phyloP scores from a whole-genome alignment of 768 basidiomycete species.

The Coprinopsis strossmayeri region DNA sequence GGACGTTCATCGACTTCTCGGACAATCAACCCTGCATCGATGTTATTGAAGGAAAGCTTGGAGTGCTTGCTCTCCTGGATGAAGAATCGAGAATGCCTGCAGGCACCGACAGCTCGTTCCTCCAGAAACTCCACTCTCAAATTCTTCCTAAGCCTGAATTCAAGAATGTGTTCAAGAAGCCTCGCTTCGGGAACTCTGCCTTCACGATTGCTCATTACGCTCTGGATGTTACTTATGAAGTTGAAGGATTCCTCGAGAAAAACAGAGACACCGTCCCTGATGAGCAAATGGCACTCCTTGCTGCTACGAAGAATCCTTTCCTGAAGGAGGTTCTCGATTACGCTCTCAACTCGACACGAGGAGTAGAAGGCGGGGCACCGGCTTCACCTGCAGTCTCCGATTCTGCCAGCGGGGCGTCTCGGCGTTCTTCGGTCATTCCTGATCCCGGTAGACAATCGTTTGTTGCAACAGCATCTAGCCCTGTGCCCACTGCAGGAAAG shows the following conservation, averaged over 20 bases:
- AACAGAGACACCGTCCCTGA: conserved; percentile 98
- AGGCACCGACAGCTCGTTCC: conserved; percentile 87
- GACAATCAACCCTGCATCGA: conserved; percentile 99
- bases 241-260: conserved; percentile 97
- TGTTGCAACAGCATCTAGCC: conserved; percentile 39
- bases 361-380: conserved; percentile 61
- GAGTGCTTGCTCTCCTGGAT: conserved; percentile 89
- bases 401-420: conserved; percentile 68
- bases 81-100: conserved; percentile 96
- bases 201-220: conserved; percentile 99
- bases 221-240: conserved; percentile 96
- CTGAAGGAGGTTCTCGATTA: conserved; percentile 92
- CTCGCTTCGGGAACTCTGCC: conserved; percentile 94
- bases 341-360: conserved; percentile 69
- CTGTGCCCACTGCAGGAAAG: conserved; percentile 39
- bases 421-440: conserved; percentile 79
- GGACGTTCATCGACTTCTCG: conserved; percentile 99
- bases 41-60: conserved; percentile 95
- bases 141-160: conserved; percentile 74
- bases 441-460: conserved; percentile 79
- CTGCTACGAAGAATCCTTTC: conserved; percentile 85
- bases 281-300: conserved; percentile 88
- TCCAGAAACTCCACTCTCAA: conserved; percentile 87
- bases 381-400: conserved; percentile 75
- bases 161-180: conserved; percentile 93